Conservation (phyloP, 768 basidiomycete species). For the Boletus fagicola region DNA sequence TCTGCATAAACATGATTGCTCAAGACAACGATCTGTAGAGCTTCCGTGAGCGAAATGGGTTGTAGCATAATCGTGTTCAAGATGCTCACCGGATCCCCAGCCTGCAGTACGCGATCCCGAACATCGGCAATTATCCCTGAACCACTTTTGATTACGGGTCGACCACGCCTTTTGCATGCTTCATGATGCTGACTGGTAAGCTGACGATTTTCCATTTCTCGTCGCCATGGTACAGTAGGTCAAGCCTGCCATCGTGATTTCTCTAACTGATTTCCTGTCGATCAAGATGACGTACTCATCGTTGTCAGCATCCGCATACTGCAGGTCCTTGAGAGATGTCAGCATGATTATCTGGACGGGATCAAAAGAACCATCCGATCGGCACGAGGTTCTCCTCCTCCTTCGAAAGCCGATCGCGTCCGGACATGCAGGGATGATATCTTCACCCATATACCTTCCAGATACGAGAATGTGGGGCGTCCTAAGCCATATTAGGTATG, state of each 20-base stretch:
- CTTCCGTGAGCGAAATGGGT: background rate
- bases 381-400: background rate
- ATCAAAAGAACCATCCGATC: background rate
- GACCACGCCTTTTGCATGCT: background rate
- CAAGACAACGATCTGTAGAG: too few relatives aligned
- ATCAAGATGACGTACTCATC: background rate
- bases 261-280: background rate
- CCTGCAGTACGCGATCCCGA: background rate
- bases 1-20: background rate
- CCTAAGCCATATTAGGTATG: background rate
- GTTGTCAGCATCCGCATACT: background rate
- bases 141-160: background rate
- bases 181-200: background rate
- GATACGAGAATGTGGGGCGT: background rate
- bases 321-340: background rate
- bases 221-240: background rate
- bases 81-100: background rate
- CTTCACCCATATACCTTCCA: too few relatives aligned
- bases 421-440: background rate
- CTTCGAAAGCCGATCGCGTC: background rate
- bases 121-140: background rate
- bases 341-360: background rate
- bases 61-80: background rate
- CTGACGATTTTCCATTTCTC: background rate
- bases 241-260: background rate